Evolutionary conservation across 768 basidiomycete species (phyloP), one percentile per base, ranked within the genome.

Genomic region (Asterophora parasitica): DNA sequence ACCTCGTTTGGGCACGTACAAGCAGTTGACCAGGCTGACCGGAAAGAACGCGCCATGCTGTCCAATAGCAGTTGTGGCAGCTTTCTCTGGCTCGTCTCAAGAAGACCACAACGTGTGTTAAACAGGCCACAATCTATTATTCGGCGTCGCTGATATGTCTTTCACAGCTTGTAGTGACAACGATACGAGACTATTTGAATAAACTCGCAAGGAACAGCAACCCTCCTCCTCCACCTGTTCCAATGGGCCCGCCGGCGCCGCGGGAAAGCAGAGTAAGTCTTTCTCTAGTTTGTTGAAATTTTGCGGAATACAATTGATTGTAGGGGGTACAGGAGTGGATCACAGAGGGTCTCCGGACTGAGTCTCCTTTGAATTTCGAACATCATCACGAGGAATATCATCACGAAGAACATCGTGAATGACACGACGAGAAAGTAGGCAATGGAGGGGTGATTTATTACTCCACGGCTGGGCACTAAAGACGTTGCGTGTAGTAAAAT

Each of bases 11-110:
- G 15, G 12, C 12, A 15, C 15, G 8, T 17, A 9, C 38, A 47
- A 9, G 9, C 39, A 30, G 44, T 45, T 39, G 42, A 20, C 48
- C 31, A 39, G 40, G 48, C 34, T 17, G 15, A 27, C 41, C 15
- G 8, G 12, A 30, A 49, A 91, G 88, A 88, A 86, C 50, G 85
- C 85, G 11, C 81, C 78, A n/a, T 88, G 85, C 56, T 88, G 87
- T 61, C 88, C 88, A 1, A 88, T 91, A 48, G 88, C 82, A 5
- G 68, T 90, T 13, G 81, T 77, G 20, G 88, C 83, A 4, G 85
- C 83, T 54, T 90, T 87, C 64, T 90, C 88, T 12, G 88, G 88
- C 20, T 87, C 87, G 35, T 86, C 83, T 38, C 73, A 79, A 46
- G 88, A 91, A 47, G 88, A 91, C 61, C 88, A 91, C 58, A 77